Evolutionary conservation across 371 early-diverging fungal genomes (phyloP).

Genomic region (Mucor sp.): DNA sequence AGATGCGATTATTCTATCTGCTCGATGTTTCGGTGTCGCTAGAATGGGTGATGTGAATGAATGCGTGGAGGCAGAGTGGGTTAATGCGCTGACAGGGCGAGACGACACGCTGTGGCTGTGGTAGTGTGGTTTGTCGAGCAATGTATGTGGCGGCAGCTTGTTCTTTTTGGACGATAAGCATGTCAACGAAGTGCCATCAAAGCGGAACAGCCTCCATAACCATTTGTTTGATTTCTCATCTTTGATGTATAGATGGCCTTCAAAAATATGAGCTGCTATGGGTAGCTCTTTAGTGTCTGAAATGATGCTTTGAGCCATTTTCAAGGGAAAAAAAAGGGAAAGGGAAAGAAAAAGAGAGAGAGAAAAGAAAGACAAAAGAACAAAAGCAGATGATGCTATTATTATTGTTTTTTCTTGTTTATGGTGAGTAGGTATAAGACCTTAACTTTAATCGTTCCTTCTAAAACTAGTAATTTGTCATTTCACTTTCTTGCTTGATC

Average conservation of each 20-base stretch:
- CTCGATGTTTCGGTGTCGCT: slow-evolving; percentile 22
- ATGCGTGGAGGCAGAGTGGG: neutral
- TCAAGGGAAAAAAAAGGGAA: neutral
- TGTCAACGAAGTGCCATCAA: slow-evolving; percentile 30
- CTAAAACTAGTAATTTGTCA: neutral
- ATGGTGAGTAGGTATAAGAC: neutral
- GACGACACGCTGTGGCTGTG: neutral
- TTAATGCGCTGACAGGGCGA: neutral
- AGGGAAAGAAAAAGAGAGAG: neutral
- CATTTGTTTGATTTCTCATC: slow-evolving; percentile 20
- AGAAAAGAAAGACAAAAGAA: neutral
- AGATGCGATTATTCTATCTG: neutral
- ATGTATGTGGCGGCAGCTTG: slow-evolving; percentile 26
- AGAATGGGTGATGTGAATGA: slow-evolving; percentile 13
- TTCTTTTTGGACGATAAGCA: slow-evolving; percentile 29
- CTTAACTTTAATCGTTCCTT: neutral
- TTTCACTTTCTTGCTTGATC: neutral
- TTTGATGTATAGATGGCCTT: slow-evolving; percentile 30
- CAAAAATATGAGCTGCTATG: slow-evolving; percentile 28
- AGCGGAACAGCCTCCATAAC: slow-evolving; percentile 33
- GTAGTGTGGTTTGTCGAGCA: neutral
- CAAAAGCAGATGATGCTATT: neutral
- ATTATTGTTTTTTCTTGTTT: neutral
- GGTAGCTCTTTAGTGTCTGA: slow-evolving; percentile 23
- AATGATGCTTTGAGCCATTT: slow-evolving; percentile 1